A percentile compares a stretch with the other conserved stretches of the same genome.
phyloP scores from a whole-genome alignment of 2,329 filamentous ascomycete species.

The Penicillium fuscoglaucum region DNA sequence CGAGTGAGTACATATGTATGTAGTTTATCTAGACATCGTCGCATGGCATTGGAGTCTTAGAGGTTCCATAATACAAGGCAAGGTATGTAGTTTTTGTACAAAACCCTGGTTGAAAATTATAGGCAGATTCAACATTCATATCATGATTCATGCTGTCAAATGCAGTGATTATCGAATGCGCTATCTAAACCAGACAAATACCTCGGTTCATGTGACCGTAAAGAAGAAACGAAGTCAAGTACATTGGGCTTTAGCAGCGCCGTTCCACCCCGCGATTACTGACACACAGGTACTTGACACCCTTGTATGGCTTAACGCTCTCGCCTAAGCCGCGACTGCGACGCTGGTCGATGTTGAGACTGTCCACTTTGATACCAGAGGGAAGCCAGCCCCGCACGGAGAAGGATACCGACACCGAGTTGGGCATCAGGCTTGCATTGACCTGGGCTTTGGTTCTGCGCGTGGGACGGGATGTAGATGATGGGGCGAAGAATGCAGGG shows the following conservation, averaged over 20 bases:
- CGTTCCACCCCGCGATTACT: conserved; percentile 57
- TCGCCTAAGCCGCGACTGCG: conserved; percentile 84
- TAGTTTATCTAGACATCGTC: not conserved
- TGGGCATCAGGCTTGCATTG: conserved; percentile 77
- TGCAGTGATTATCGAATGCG: conserved; percentile 5
- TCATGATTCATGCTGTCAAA: conserved; percentile 10
- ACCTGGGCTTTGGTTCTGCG: conserved; percentile 54
- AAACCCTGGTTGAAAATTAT: not conserved
- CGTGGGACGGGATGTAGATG: conserved; percentile 23
- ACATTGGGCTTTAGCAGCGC: conserved; percentile 30
- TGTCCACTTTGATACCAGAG: conserved; percentile 64
- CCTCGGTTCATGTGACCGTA: not conserved
- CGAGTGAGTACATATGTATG: not conserved
- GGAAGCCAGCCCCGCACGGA: conserved; percentile 64
- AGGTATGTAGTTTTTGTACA: not conserved
- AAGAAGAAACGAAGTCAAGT: not conserved
- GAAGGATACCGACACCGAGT: conserved; percentile 69
- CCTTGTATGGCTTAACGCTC: conserved; percentile 91
- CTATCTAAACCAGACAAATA: conserved; percentile 1
- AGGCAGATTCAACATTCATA: not conserved
- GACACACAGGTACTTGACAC: conserved; percentile 91
- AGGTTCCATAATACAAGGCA: not conserved
- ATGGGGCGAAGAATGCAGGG: conserved; percentile 24
- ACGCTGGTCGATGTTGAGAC: conserved; percentile 64
- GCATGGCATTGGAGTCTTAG: not conserved